These are phyloP conservation scores for Monilinia polystroma DNA, from an alignment of 2,329 filamentous ascomycete species.

Conservation along the genomic window DNA sequence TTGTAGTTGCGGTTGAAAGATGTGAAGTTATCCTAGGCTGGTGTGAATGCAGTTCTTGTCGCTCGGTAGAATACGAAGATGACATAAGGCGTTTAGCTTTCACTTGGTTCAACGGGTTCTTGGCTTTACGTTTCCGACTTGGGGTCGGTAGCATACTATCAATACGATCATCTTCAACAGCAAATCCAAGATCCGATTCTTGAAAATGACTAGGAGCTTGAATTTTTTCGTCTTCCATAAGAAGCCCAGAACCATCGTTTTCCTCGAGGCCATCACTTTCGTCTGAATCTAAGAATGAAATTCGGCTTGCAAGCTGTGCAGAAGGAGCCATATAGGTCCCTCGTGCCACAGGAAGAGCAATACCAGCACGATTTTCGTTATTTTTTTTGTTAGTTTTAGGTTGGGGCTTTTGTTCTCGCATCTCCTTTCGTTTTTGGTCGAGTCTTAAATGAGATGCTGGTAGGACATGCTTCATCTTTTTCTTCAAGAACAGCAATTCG, in stretches of 20 bases:
- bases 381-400: slow-evolving; percentile 29
- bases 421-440: slow-evolving; percentile 49
- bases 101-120: not conserved
- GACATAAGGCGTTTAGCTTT: slow-evolving; percentile 28
- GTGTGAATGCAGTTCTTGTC: slow-evolving; percentile 14
- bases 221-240: slow-evolving; percentile 27
- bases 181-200: slow-evolving; percentile 31
- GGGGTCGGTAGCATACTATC: slow-evolving; percentile 40
- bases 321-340: not conserved
- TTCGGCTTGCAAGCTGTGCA: not conserved
- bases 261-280: slow-evolving; percentile 34
- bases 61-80: slow-evolving; percentile 19
- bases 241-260: slow-evolving; percentile 18
- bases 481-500: slow-evolving; percentile 35
- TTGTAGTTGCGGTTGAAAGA: slow-evolving; percentile 18
- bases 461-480: slow-evolving; percentile 57
- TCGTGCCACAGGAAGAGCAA: slow-evolving; percentile 35
- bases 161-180: slow-evolving; percentile 39
- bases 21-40: slow-evolving; percentile 39
- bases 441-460: slow-evolving; percentile 67
- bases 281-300: slow-evolving; percentile 29
- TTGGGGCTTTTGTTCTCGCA: slow-evolving; percentile 27
- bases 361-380: slow-evolving; percentile 34
- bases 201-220: slow-evolving; percentile 28
- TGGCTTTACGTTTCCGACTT: slow-evolving; percentile 30